Base-by-base conservation (phyloP, 352 stramenopile species). In the Peronosclerospora sorghi region DNA sequence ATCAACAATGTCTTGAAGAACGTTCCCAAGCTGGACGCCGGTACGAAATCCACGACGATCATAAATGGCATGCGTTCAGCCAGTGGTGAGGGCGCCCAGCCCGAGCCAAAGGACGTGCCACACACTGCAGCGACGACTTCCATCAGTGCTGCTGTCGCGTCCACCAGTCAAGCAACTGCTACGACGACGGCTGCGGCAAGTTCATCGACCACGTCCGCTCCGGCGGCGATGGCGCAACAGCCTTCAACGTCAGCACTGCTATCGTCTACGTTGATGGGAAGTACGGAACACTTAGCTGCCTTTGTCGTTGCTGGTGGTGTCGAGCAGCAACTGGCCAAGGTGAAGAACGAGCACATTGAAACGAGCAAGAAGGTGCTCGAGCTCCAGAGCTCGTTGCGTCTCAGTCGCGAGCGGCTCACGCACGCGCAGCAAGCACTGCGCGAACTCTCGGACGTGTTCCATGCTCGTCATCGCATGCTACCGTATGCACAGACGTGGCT, bases 281-380 rank as follows among this genome's bases (percentile, higher is more conserved):
- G 62, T 26, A 75, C 68, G 19, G 71, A 87, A 34, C 60, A 73
- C 0, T 48, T 86, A 24, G 69, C 75, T 19, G 71, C 70, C 0
- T 43, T 87, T 4, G 52, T 84, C 0, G 64, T 78, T 6, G 73
- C 72, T 18, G 67, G 70, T 23, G 74, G 71, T n/a, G 62, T 91
- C 2, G 72, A 87, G 32, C 68, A 83, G 14, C 76, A 87, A 39
- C 51, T 89, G 1, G 39, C 62, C 0, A 86, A 83, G 39, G 76
- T 91, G 63, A 83, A 83, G 38, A 62, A 29, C 17, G 79, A 86
- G 32, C 65, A 86, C 39, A 45, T 67, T 0, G 76, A 91, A 45
- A 52, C 77, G 9, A 87, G 83, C 49, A 63, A 74, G 2, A 73
- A 87, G 58, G 65, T 82, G 4, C 39, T 71, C 4, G 76, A 85